These are phyloP conservation scores for Ophiostoma tasmaniense DNA, from an alignment of 2,329 filamentous ascomycete species.

Conservation along the genomic window DNA sequence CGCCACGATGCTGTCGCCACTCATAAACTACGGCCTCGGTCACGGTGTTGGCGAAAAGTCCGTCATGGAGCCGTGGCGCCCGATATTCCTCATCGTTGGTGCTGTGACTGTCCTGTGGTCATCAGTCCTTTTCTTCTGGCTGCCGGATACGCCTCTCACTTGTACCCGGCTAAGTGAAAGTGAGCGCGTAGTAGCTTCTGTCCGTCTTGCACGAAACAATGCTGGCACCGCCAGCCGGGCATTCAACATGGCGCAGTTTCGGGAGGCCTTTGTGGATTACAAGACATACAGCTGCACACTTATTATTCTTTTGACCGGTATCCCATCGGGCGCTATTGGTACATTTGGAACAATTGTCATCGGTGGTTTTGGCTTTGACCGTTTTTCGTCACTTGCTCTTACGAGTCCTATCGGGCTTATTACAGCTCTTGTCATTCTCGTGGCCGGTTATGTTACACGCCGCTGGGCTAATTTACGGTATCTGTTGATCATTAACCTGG, in stretches of 20 bases:
- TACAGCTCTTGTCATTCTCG: background rate
- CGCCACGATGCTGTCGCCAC: constrained; percentile 36
- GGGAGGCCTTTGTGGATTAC: background rate
- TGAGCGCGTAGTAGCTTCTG: background rate
- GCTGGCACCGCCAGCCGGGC: background rate
- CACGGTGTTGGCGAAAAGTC: constrained; percentile 25
- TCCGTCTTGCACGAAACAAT: background rate
- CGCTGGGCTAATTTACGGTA: background rate
- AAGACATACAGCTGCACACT: background rate
- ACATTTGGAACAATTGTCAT: background rate
- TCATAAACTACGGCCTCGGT: constrained; percentile 41
- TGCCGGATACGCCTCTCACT: background rate
- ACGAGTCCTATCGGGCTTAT: background rate
- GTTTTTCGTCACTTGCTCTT: background rate
- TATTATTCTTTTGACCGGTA: background rate
- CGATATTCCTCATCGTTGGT: background rate
- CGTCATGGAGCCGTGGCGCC: background rate
- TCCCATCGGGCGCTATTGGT: background rate
- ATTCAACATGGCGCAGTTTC: background rate
- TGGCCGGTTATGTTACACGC: background rate
- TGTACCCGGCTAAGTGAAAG: background rate
- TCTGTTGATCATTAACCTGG: background rate
- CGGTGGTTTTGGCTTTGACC: background rate
- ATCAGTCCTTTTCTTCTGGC: background rate
- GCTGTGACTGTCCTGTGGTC: background rate